These are phyloP conservation scores for Termitomyces sp. DNA, from an alignment of 768 basidiomycete genomes.

Conservation along the genomic window DNA sequence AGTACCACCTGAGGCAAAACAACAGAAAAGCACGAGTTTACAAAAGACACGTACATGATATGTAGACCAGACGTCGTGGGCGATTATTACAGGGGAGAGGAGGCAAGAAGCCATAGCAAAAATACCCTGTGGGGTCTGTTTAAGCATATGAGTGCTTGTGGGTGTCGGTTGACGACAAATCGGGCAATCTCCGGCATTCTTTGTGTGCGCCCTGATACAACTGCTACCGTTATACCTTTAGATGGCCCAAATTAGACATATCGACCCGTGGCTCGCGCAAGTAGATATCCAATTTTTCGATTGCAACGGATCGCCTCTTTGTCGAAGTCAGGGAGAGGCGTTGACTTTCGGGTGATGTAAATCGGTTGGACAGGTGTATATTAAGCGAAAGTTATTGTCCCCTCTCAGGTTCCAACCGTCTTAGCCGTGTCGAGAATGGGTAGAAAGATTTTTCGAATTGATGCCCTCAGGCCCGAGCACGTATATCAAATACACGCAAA, in stretches of 20 bases:
- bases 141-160: conserved; percentile 9
- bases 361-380: not conserved
- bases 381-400: not conserved
- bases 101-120: not conserved
- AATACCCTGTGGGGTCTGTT: not conserved
- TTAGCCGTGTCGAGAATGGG: not conserved
- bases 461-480: not conserved
- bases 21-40: not conserved
- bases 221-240: not conserved
- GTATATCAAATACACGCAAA: not conserved
- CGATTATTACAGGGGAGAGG: not conserved
- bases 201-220: not conserved
- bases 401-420: not conserved
- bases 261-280: not conserved
- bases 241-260: not conserved
- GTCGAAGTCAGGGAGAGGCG: not conserved
- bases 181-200: conserved; percentile 8
- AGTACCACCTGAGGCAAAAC: not conserved
- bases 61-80: not conserved
- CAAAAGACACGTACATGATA: not conserved
- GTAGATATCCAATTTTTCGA: not conserved
- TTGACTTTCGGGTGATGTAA: not conserved
- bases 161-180: conserved; percentile 5
- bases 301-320: not conserved
- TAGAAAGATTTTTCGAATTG: not conserved